Base-by-base conservation (phyloP, 345 rosid species). In the Psidium friedrichsthalianum region DNA sequence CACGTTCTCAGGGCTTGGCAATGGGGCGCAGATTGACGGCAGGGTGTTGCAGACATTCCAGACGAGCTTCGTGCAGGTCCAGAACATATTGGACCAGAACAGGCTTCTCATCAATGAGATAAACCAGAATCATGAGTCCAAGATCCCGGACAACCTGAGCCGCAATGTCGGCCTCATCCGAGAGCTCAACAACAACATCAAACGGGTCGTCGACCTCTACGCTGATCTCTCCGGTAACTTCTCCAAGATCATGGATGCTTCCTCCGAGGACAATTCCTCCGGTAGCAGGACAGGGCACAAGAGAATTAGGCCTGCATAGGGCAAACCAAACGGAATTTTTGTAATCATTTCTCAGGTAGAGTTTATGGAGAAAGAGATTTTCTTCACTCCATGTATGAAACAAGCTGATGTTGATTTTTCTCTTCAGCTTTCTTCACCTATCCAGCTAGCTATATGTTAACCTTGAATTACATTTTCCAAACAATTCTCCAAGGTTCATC, bases 41-140 rank as follows among this genome's bases (percentile, higher is more conserved):
- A 95, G 90, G 93, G 88, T 92, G 25, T 88, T 93, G 89, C 97
- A 94, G 91, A 92, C 91, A 80, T 95, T 93, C 90, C 94, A 93
- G 83, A 91, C 91, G 91, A 95, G 87, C 74, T 95, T 95, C 88
- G 97, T 87, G 52, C 97, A 95, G 82, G 97, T 95, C 14, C 94
- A 93, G 85, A 85, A 90, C 88, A 88, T 95, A 27, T 88, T 94
- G 88, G 97, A 95, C 90, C 95, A 93, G 87, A 95, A 95, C 82
- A 89, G 94, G 92, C 54, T 93, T 64, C 93, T 95, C 36, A 95
- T 95, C 89, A 93, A 91, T 82, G 93, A 95, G 90, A 95, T 95
- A 86, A 94, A 94, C 91, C 96, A 91, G 88, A 95, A 95, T 84
- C 97, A 94, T 74, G 98, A 95, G 85, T 95, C 98, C 83, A 93